Evolutionary conservation across 2,329 filamentous ascomycete species (phyloP).

Genomic region (Cladosporium sphaerospermum): DNA sequence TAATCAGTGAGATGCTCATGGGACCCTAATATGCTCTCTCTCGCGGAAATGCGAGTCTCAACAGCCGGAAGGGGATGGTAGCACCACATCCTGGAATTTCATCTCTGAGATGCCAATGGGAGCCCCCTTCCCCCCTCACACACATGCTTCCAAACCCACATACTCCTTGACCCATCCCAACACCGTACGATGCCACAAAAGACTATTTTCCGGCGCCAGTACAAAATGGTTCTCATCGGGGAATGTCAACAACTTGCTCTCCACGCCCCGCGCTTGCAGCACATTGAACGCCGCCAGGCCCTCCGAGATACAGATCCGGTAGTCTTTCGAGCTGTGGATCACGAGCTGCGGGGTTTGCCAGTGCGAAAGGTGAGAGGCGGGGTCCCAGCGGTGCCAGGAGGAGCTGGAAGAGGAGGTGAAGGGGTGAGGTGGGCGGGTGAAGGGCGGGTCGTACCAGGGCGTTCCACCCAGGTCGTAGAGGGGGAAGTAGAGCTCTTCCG

Average conservation of each 20-base stretch:
- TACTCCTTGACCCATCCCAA: conserved; percentile 66
- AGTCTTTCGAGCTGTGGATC: conserved; percentile 87
- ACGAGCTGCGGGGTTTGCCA: conserved; percentile 86
- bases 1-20: no score
- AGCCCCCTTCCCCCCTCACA: conserved; percentile 27
- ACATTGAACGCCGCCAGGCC: conserved; percentile 82
- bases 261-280: conserved; percentile 66
- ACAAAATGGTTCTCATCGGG: conserved; percentile 81
- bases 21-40: no score
- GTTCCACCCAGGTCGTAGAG: conserved; percentile 47
- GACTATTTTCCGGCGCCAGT: conserved; percentile 80
- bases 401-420: conserved; percentile 14
- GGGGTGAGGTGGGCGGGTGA: not conserved
- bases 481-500: conserved; percentile 52
- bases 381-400: conserved; percentile 54
- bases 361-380: conserved; percentile 50
- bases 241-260: conserved; percentile 74
- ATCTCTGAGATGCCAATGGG: conserved; percentile 1
- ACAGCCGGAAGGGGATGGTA: no score
- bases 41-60: no score
- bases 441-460: conserved; percentile 41
- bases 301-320: conserved; percentile 77
- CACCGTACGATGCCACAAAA: conserved; percentile 86
- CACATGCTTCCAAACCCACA: conserved; percentile 46
- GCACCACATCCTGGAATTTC: conserved; percentile 23